A percentile compares a stretch with the other conserved stretches of the same genome.
These are phyloP conservation scores for Candida parachauliodes DNA, from an alignment of 805 yeast genomes.

Conservation along the genomic window DNA sequence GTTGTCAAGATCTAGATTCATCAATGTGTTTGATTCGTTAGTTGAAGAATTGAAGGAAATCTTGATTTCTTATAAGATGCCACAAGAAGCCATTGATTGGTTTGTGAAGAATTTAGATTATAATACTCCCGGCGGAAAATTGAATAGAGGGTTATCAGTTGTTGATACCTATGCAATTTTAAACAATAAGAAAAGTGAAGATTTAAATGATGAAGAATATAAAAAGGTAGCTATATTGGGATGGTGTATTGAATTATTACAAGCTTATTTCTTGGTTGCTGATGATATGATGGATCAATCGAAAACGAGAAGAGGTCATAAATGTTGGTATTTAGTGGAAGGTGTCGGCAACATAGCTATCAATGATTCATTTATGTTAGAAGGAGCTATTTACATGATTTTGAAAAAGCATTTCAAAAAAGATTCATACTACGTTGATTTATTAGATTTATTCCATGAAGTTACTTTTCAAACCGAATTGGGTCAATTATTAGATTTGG, in stretches of 20 bases:
- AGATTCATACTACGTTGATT: conserved; percentile 82
- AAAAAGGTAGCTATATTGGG: conserved; percentile 84
- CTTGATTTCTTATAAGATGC: conserved; percentile 69
- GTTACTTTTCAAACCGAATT: conserved; percentile 96
- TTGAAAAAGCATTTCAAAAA: conserved; percentile 83
- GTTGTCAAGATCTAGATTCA: conserved; percentile 51
- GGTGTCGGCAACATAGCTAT: conserved; percentile 91
- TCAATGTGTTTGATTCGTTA: conserved; percentile 67
- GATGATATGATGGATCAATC: conserved; percentile 99
- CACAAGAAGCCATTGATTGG: conserved; percentile 85
- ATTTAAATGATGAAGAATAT: conserved; percentile 66
- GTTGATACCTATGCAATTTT: conserved; percentile 86
- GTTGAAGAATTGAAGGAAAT: conserved; percentile 71
- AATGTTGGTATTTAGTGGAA: conserved; percentile 88
- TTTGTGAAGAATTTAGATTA: conserved; percentile 67
- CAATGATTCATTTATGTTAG: conserved; percentile 95
- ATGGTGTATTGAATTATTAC: conserved; percentile 92
- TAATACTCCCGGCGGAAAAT: conserved; percentile 95
- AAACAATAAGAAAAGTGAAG: conserved; percentile 55
- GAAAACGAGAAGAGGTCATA: conserved; percentile 96
- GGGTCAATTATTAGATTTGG: conserved; percentile 92
- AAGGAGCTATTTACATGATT: conserved; percentile 85
- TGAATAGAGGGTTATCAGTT: conserved; percentile 94
- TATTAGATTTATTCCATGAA: conserved; percentile 92
- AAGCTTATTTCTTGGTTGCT: conserved; percentile 94